Evolutionary conservation across 441 rosid genomes (phyloP).

Genomic region (Arabidopsis lyrata): DNA sequence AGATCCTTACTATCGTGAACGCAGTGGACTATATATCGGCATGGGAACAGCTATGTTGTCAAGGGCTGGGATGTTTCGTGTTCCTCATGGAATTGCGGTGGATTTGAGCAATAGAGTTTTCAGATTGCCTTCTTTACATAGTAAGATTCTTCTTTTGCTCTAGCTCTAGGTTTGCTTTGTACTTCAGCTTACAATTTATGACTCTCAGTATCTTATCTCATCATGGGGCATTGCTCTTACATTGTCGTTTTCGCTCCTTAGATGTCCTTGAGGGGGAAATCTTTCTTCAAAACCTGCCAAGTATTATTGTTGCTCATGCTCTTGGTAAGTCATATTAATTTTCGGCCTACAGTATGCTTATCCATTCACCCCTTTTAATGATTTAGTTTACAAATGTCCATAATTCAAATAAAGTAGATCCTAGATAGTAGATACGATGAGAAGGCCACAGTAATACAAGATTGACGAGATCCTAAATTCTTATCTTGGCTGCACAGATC

Average conservation of each 20-base stretch:
- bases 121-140: slow-evolving; percentile 78
- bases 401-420: slow-evolving; percentile 5
- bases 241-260: slow-evolving; percentile 40
- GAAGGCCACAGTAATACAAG: not conserved
- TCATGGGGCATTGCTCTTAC: slow-evolving; percentile 10
- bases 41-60: slow-evolving; percentile 89
- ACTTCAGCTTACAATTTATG: slow-evolving; percentile 32
- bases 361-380: slow-evolving; percentile 20
- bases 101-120: slow-evolving; percentile 81
- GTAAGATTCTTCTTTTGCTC: slow-evolving; percentile 52
- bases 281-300: slow-evolving; percentile 97
- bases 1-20: slow-evolving; percentile 82
- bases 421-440: not conserved
- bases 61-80: slow-evolving; percentile 94
- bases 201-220: slow-evolving; percentile 25
- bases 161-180: slow-evolving; percentile 12
- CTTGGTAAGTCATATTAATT: slow-evolving; percentile 60
- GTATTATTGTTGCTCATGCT: slow-evolving; percentile 86
- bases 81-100: slow-evolving; percentile 80
- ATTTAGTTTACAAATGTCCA: not conserved
- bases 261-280: slow-evolving; percentile 95
- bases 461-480: slow-evolving; percentile 7
- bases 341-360: not conserved
- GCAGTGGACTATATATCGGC: slow-evolving; percentile 86
- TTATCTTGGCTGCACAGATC: slow-evolving; percentile 60